Percentiles rank a stretch among this genome's conserved stretches.
These are phyloP conservation scores for Musa itinerans DNA, from an alignment of 176 grass and related monocot genomes.

Conservation along the genomic window DNA sequence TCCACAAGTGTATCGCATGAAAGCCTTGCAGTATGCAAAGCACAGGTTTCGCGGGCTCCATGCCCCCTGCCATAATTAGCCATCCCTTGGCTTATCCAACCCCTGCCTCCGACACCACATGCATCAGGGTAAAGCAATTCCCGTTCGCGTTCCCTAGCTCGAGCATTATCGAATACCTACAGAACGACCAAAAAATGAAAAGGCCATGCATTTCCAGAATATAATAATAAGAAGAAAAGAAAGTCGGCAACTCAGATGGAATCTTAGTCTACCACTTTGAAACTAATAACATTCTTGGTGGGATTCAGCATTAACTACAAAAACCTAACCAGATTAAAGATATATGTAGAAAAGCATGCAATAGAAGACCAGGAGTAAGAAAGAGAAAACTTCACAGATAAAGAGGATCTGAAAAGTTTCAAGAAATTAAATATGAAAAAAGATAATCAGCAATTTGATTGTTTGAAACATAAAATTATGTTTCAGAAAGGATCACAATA, in stretches of 20 bases:
- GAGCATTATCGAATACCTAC: conserved; percentile 96
- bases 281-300: background rate
- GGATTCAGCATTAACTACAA: background rate
- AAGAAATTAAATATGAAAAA: background rate
- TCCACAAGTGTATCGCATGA: conserved; percentile 88
- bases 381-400: background rate
- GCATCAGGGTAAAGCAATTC: conserved; percentile 99
- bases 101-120: conserved; percentile 82
- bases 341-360: background rate
- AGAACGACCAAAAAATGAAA: conserved; percentile 14
- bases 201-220: background rate
- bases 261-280: background rate
- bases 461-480: too few relatives aligned
- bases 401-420: background rate
- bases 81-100: conserved; percentile 93
- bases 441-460: too few relatives aligned
- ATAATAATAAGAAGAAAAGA: background rate
- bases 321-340: background rate
- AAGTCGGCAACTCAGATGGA: background rate
- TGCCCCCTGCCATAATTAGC: conserved; percentile 62
- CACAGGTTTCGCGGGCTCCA: conserved; percentile 80
- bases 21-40: conserved; percentile 80
- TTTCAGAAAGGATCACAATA: background rate
- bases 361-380: background rate
- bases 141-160: conserved; percentile 76